Evolutionary conservation across 257 asterid species (phyloP), one percentile per base, ranked within the genome.

Genomic region (Forsythia viridissima): DNA sequence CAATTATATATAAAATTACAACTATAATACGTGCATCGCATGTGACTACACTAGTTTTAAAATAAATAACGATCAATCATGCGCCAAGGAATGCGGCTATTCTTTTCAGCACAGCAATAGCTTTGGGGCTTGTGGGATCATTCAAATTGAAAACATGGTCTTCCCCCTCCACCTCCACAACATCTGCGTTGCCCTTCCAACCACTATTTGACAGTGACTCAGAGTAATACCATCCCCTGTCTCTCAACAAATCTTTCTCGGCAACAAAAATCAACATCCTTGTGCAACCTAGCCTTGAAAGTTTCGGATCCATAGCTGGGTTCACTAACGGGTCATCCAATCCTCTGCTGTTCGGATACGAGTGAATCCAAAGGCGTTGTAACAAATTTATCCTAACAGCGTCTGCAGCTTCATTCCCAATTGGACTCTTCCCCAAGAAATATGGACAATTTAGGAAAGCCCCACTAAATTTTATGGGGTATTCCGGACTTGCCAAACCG

Each of bases 281-380:
- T 3, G 13, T 39, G 55, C 84, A 80, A 0, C 87, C 87, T 63
- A 87, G 46, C 63, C 2, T 52, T 39, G 71, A 39, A 70, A 87
- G 76, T 1, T 36, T 71, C 81, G 86, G 88, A 73, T 85, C 82
- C 84, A 21, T 80, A 10, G 38, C 86, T 82, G 89, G 91, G 76
- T 87, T 85, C 59, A 83, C 80, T 74, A 85, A 1, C 82, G 89
- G 91, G 78, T 87, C 92, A 52, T 91, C 94, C 70, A 80, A 43
- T 9, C 98, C 97, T 43, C 2, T 3, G 3, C 48, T 8, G 48
- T 43, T 43, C 48, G 13, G 48, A 43, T 43, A 43, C 48, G 3
- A 2, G 48, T 43, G 12, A 43, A 43, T 10, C 48, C 48, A 43
- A 43, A 9, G 48, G 8, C 2, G 8, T 7, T 7, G 11, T 6